Evolutionary conservation across 805 yeast species (phyloP).

Genomic region (Candida vaughaniae): DNA sequence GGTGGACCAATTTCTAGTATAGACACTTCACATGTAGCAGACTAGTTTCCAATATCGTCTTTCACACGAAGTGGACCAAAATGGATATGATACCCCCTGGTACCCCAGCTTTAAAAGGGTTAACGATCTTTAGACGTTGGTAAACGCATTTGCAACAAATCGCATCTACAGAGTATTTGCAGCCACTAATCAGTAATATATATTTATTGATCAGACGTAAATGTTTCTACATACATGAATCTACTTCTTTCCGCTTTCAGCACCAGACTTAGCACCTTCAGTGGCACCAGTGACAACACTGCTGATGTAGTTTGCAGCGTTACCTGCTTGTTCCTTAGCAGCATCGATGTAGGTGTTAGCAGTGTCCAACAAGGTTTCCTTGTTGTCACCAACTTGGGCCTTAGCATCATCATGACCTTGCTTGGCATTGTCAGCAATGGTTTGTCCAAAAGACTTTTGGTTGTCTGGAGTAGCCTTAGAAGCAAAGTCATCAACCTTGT

Average conservation of each 20-base stretch:
- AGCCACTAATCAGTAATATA: too few species aligned
- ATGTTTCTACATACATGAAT: too few species aligned
- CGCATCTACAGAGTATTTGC: too few species aligned
- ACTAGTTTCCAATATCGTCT: too few species aligned
- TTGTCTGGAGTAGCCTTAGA: conserved; percentile 59
- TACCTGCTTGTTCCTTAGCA: conserved; percentile 55
- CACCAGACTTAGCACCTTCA: conserved; percentile 46
- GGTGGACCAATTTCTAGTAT: too few species aligned
- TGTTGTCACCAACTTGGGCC: conserved; percentile 23
- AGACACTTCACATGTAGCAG: too few species aligned
- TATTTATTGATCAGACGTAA: too few species aligned
- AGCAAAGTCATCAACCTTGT: conserved; percentile 63
- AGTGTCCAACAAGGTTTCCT: conserved; percentile 39
- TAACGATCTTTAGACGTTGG: too few species aligned
- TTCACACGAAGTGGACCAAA: too few species aligned
- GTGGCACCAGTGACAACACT: conserved; percentile 56
- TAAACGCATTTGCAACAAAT: too few species aligned
- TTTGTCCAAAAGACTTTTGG: conserved; percentile 69
- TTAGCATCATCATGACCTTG: conserved; percentile 55
- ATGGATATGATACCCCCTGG: too few species aligned
- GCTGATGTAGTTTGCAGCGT: conserved; percentile 58
- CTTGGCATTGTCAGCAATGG: conserved; percentile 59
- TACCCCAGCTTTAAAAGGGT: too few species aligned
- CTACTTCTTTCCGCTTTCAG: conserved; percentile 15
- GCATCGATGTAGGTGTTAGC: conserved; percentile 47